These are phyloP conservation scores for Pythium phragmitis DNA, from an alignment of 352 stramenopile species.

Conservation along the genomic window DNA sequence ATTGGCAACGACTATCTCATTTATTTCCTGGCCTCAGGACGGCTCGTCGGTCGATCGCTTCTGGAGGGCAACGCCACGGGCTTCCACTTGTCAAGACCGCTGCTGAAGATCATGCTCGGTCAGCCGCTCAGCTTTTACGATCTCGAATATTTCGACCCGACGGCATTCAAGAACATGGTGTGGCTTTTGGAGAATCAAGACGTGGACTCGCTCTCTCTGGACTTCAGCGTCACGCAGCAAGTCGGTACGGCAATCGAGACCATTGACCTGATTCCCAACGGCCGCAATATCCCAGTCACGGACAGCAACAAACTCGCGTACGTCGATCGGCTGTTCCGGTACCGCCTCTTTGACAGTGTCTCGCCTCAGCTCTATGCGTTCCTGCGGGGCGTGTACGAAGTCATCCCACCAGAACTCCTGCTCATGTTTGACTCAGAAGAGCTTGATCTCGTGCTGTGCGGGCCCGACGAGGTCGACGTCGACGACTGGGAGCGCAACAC, in stretches of 20 bases:
- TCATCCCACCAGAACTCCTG: slow-evolving; percentile 85
- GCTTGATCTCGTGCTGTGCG: slow-evolving; percentile 90
- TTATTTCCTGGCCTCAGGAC: slow-evolving; percentile 25
- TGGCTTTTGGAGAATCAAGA: slow-evolving; percentile 17
- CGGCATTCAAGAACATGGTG: slow-evolving; percentile 27
- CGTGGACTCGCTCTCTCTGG: slow-evolving; percentile 30
- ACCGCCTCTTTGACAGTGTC: slow-evolving; percentile 77
- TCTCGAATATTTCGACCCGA: slow-evolving; percentile 55
- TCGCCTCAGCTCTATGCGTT: slow-evolving; percentile 88
- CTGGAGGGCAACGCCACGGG: slow-evolving; percentile 82
- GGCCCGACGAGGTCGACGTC: slow-evolving; percentile 87
- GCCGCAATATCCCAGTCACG: slow-evolving; percentile 73
- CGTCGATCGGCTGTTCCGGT: slow-evolving; percentile 81
- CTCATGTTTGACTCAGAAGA: slow-evolving; percentile 93
- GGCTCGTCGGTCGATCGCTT: slow-evolving; percentile 25
- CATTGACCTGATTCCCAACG: slow-evolving; percentile 80
- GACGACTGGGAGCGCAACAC: slow-evolving; percentile 89
- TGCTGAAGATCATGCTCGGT: slow-evolving; percentile 93
- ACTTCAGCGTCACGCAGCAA: slow-evolving; percentile 53
- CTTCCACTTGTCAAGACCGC: slow-evolving; percentile 84
- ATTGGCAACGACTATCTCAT: slow-evolving; percentile 29
- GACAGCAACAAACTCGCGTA: slow-evolving; percentile 90
- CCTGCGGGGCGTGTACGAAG: slow-evolving; percentile 86
- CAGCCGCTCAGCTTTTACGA: slow-evolving; percentile 90
- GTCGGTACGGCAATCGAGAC: slow-evolving; percentile 7